Conservation (phyloP, 805 yeast genomes). For the Saturnispora mendoncae region DNA sequence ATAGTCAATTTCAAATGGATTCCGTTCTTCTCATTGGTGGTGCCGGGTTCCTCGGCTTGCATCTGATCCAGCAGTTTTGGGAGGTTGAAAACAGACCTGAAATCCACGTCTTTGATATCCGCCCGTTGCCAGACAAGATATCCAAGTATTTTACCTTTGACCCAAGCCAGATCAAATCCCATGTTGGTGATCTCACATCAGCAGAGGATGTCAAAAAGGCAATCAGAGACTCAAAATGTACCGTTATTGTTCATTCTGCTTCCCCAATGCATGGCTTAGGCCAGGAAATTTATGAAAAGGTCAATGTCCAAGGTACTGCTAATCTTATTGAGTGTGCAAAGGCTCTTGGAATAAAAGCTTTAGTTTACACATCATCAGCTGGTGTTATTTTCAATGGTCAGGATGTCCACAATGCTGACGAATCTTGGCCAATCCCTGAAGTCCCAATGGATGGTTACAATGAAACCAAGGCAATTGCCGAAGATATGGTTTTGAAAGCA, state of each 20-base stretch:
- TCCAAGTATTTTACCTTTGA: slow-evolving; percentile 72
- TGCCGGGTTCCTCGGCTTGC: slow-evolving; percentile 89
- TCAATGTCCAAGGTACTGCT: slow-evolving; percentile 82
- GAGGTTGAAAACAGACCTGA: slow-evolving; percentile 53
- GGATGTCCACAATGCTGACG: slow-evolving; percentile 87
- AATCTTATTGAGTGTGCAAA: slow-evolving; percentile 61
- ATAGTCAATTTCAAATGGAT: slow-evolving; percentile 20
- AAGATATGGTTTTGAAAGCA: slow-evolving; percentile 66
- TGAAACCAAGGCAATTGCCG: slow-evolving; percentile 90
- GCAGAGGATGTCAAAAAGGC: slow-evolving; percentile 59
- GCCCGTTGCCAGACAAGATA: slow-evolving; percentile 70
- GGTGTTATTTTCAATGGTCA: slow-evolving; percentile 97
- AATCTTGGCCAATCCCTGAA: slow-evolving; percentile 85
- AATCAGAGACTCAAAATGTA: slow-evolving; percentile 47
- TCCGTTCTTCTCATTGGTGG: slow-evolving; percentile 90
- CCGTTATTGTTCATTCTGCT: slow-evolving; percentile 87
- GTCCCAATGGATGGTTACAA: slow-evolving; percentile 95
- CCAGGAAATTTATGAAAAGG: slow-evolving; percentile 77
- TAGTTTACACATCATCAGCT: slow-evolving; percentile 94
- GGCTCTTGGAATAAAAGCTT: slow-evolving; percentile 42
- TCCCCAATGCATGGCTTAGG: slow-evolving; percentile 90
- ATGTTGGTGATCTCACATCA: slow-evolving; percentile 79
- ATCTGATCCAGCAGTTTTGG: slow-evolving; percentile 78
- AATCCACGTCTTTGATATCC: slow-evolving; percentile 83
- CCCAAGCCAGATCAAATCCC: slow-evolving; percentile 45